phyloP scores from a whole-genome alignment of 371 early-diverging fungal genomes.

The Actinomortierella ambigua region DNA sequence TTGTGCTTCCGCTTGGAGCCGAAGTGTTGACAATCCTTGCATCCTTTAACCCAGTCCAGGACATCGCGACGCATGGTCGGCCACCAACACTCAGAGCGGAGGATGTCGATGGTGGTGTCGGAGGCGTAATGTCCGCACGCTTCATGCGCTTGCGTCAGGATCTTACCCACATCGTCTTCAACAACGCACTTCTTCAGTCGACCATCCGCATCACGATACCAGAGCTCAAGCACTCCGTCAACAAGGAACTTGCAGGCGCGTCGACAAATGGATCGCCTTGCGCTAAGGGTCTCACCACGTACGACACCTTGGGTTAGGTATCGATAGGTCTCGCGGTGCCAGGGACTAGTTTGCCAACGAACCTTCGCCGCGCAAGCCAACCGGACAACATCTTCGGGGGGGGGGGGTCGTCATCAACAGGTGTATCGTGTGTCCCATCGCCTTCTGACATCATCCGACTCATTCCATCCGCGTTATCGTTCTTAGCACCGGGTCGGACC shows the following conservation, averaged over 20 bases:
- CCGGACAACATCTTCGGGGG: too few species aligned
- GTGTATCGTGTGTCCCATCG: background rate
- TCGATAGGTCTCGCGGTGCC: too few species aligned
- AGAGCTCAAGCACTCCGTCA: background rate
- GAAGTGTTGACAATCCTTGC: slow-evolving; percentile 3
- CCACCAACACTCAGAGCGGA: slow-evolving; percentile 3
- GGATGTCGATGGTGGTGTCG: background rate
- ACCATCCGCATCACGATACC: slow-evolving; percentile 4
- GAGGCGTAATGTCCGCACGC: slow-evolving; percentile 3
- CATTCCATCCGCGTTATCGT: slow-evolving; percentile 4
- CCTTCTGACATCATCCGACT: background rate
- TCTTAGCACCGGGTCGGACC: slow-evolving; percentile 5
- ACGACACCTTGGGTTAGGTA: too few species aligned
- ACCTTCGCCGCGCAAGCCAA: too few species aligned
- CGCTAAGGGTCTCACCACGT: too few species aligned
- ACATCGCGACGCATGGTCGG: slow-evolving; percentile 4
- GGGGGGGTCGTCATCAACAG: too few species aligned
- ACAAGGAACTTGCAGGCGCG: background rate
- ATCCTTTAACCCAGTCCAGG: background rate
- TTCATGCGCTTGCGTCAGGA: background rate
- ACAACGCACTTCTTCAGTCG: slow-evolving; percentile 2
- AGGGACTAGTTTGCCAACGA: too few species aligned
- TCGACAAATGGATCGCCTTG: too few species aligned
- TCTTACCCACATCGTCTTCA: slow-evolving; percentile 1
- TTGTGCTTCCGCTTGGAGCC: slow-evolving; percentile 3